These are phyloP conservation scores for Guadua angustifolia DNA, from an alignment of 176 grass and related monocot species.

Conservation along the genomic window DNA sequence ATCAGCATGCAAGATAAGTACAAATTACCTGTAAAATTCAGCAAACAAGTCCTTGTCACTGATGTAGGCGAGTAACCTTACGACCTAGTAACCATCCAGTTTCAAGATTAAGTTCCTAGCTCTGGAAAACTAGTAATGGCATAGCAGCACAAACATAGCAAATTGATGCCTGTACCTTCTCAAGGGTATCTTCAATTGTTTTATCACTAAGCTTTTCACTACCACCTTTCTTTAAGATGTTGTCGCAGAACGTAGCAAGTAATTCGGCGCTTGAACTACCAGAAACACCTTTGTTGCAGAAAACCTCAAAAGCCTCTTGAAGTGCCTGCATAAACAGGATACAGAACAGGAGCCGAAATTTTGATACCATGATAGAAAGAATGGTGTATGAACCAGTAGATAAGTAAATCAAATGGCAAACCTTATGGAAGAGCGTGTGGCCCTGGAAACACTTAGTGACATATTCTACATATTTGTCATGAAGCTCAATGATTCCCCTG, in stretches of 20 bases:
- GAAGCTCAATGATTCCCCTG: constrained; percentile 80
- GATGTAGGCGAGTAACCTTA: constrained; percentile 82
- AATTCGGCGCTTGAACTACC: constrained; percentile 81
- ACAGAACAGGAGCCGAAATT: not conserved
- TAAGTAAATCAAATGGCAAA: constrained; percentile 35
- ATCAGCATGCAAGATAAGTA: constrained; percentile 2
- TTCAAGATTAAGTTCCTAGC: constrained; percentile 13
- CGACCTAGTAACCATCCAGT: constrained; percentile 56
- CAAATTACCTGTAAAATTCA: constrained; percentile 78
- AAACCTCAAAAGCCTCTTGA: constrained; percentile 84
- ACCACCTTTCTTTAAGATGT: constrained; percentile 85
- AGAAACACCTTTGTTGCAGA: constrained; percentile 89
- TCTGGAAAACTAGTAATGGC: not conserved
- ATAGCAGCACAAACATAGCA: not conserved
- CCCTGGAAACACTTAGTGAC: constrained; percentile 81
- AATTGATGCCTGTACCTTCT: constrained; percentile 59
- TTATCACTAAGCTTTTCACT: constrained; percentile 91
- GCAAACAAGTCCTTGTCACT: constrained; percentile 91
- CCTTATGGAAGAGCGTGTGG: constrained; percentile 90
- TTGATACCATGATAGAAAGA: not conserved
- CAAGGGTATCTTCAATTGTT: constrained; percentile 85
- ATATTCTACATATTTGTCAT: constrained; percentile 84
- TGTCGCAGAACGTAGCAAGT: constrained; percentile 80
- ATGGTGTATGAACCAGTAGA: not conserved
- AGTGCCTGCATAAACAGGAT: constrained; percentile 57